phyloP scores from a whole-genome alignment of 768 basidiomycete genomes.

The Clathrus columnatus region DNA sequence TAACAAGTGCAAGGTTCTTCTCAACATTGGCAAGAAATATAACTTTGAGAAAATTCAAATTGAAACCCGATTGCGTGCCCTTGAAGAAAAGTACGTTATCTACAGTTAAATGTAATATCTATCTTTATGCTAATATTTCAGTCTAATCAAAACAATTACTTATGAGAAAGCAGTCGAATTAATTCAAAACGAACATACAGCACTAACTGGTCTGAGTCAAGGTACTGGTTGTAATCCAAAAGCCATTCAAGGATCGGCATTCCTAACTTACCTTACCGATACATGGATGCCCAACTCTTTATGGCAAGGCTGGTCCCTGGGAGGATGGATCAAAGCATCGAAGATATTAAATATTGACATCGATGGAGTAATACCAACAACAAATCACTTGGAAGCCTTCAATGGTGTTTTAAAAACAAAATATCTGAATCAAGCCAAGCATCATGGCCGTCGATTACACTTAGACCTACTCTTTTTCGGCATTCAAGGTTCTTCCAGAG shows the following conservation, averaged over 20 bases:
- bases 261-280: conserved; percentile 18
- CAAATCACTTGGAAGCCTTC: conserved; percentile 34
- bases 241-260: conserved; percentile 12
- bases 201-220: not conserved
- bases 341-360: conserved; percentile 14
- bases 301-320: conserved; percentile 28
- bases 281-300: conserved; percentile 22
- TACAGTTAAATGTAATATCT: not conserved
- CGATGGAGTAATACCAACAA: conserved; percentile 27
- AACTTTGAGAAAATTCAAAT: conserved; percentile 10
- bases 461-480: conserved; percentile 7
- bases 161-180: not conserved
- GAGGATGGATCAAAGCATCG: conserved; percentile 21
- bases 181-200: not conserved
- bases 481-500: not conserved
- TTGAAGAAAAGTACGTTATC: conserved; percentile 5
- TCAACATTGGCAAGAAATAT: not conserved
- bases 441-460: conserved; percentile 23
- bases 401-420: conserved; percentile 28
- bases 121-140: not conserved
- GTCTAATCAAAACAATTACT: conserved; percentile 1
- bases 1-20: conserved; percentile 18
- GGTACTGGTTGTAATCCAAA: not conserved
- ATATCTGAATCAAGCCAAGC: conserved; percentile 20
- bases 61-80: not conserved